Conservation (phyloP, 2,329 filamentous ascomycete species). For the Claviceps capensis region DNA sequence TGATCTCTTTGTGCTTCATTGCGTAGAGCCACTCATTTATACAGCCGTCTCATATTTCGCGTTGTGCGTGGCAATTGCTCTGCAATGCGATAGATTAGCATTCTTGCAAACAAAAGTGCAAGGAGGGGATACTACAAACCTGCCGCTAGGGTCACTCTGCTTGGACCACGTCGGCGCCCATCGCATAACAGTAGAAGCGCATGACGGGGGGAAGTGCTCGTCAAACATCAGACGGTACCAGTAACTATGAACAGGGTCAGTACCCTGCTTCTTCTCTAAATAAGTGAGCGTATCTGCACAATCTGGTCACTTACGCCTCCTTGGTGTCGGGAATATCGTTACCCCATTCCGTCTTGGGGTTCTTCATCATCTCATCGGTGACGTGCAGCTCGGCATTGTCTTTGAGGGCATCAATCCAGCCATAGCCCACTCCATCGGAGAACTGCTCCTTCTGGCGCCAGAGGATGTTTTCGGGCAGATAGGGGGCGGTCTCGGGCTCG, state of each 20-base stretch:
- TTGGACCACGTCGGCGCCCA: conserved; percentile 98
- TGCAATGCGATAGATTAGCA: conserved; percentile 20
- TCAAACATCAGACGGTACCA: conserved; percentile 99
- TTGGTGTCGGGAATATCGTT: conserved; percentile 87
- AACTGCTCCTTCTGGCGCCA: conserved; percentile 99
- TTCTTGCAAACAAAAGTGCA: too few relatives aligned
- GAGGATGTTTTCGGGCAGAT: conserved; percentile 90
- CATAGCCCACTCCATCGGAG: conserved; percentile 94
- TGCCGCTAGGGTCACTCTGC: conserved; percentile 87
- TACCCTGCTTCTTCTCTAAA: neutral
- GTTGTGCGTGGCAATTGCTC: conserved; percentile 64
- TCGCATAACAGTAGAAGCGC: conserved; percentile 83
- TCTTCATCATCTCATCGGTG: conserved; percentile 96
- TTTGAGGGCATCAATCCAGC: conserved; percentile 96
- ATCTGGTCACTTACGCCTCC: conserved; percentile 55
- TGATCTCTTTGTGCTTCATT: neutral
- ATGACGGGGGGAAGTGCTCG: conserved; percentile 89
- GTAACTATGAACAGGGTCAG: conserved; percentile 39
- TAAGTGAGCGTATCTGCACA: neutral
- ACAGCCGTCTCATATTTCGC: conserved; percentile 52
- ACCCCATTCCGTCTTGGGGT: conserved; percentile 95
- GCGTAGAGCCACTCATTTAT: conserved; percentile 11
- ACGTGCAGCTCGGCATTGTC: conserved; percentile 82
- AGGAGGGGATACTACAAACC: conserved; percentile 32
- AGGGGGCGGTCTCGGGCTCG: conserved; percentile 66